phyloP scores from a whole-genome alignment of 2,329 filamentous ascomycete species.

The Penicillium griseofulvum region DNA sequence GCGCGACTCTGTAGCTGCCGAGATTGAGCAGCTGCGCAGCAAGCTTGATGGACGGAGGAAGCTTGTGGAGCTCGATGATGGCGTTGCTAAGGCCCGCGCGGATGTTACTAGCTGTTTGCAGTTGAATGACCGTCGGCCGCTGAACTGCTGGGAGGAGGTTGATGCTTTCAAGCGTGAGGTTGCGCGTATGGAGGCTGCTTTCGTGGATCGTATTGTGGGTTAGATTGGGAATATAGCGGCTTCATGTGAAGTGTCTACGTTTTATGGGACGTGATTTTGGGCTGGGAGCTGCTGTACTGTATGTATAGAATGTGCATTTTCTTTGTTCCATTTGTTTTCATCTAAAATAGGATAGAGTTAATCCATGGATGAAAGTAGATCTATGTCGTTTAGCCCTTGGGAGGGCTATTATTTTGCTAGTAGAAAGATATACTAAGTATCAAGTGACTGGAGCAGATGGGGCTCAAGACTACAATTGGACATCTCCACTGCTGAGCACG shows the following conservation, averaged over 20 bases:
- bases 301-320: slow-evolving; percentile 26
- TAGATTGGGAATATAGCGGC: slow-evolving; percentile 21
- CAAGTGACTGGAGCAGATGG: not conserved
- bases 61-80: slow-evolving; percentile 63
- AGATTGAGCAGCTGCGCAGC: slow-evolving; percentile 56
- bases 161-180: slow-evolving; percentile 89
- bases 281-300: slow-evolving; percentile 23
- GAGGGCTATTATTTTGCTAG: not conserved
- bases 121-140: slow-evolving; percentile 77
- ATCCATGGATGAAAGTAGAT: slow-evolving; percentile 14
- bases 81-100: slow-evolving; percentile 70
- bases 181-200: slow-evolving; percentile 76
- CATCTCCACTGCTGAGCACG: not conserved
- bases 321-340: slow-evolving; percentile 13
- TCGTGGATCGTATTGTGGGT: slow-evolving; percentile 73
- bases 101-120: slow-evolving; percentile 78
- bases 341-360: slow-evolving; percentile 11
- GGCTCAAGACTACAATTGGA: not conserved
- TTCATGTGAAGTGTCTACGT: slow-evolving; percentile 10
- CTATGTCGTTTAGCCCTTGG: not conserved
- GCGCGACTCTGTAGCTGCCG: slow-evolving; percentile 53
- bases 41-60: slow-evolving; percentile 63
- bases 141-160: slow-evolving; percentile 94
- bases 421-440: not conserved
- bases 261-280: slow-evolving; percentile 10